Base-by-base conservation (phyloP, 805 yeast genomes). In the Candida incommunis region DNA sequence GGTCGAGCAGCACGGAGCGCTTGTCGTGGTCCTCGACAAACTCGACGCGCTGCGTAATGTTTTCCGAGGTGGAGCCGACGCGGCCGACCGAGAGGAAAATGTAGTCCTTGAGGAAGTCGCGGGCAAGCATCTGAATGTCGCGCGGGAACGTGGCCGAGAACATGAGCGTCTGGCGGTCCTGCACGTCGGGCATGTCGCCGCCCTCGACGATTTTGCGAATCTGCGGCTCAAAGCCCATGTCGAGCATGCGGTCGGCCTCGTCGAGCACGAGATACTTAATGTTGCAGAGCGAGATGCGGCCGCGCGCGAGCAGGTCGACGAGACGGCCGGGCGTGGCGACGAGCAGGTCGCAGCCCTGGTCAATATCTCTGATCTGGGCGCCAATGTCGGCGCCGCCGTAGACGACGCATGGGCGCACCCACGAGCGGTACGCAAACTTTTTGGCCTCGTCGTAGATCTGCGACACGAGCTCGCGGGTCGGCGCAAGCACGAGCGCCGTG, bases 151-250 rank as follows among this genome's bases (percentile, higher is more conserved):
- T 92, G 57, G 98, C 99, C 31, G 96, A 85, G 71, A 92, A 92
- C 95, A 92, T 85, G 60, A 92, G 78, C 34, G 99, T 92, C 72
- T 92, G 98, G 72, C 99, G 82, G 58, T 82, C 75, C 49, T 75
- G 71, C 46, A 84, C 94, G 53, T 72, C 79, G 51, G 99, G 96
- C 98, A 92, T 92, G 66, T 87, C 97, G 73, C 94, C 88, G 54
- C 83, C 94, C 68, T 90, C 94, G 51, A 92, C 98, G 61, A 92
- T 90, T 66, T 87, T 83, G 77, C 98, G 85, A 64, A 92, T 92
- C 75, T 92, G 98, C 54, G 96, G 96, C 74, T 92, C 98, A 72
- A 92, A 92, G 76, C 98, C 98, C 97, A 92, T 92, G 78, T 92
- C 98, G 71, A 92, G 80, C 98, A 92, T 92, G 74, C 98, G 85